Conservation (phyloP, 2,329 filamentous ascomycete genomes). For the Aspergillus persii region DNA sequence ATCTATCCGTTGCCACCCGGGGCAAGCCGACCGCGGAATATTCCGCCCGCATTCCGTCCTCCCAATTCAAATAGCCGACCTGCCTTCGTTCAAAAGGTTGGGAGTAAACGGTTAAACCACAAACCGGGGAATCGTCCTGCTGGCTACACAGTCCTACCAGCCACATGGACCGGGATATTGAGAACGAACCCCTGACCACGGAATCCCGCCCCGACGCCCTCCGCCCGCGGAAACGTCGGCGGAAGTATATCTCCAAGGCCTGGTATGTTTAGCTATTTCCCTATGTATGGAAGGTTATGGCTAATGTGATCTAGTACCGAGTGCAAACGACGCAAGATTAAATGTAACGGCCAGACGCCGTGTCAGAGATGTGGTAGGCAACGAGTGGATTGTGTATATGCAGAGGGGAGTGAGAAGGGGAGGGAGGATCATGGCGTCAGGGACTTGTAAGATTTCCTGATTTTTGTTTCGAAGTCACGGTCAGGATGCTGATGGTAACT, state of each 20-base stretch:
- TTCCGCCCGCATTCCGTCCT: too few relatives aligned
- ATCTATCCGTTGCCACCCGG: too few relatives aligned
- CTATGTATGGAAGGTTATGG: too few relatives aligned
- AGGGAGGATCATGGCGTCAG: slow-evolving; percentile 30
- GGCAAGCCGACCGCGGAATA: too few relatives aligned
- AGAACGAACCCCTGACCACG: background rate
- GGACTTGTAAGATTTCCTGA: background rate
- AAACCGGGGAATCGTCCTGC: too few relatives aligned
- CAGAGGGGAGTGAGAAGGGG: slow-evolving; percentile 71
- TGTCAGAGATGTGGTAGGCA: slow-evolving; percentile 58
- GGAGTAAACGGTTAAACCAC: too few relatives aligned
- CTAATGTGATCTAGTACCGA: slow-evolving; percentile 50
- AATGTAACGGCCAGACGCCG: slow-evolving; percentile 62
- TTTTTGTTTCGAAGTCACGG: background rate
- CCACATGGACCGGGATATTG: background rate
- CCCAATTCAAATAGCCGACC: too few relatives aligned
- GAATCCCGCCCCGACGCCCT: slow-evolving; percentile 14
- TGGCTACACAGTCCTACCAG: background rate
- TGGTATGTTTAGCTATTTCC: slow-evolving; percentile 44
- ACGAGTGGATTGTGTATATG: slow-evolving; percentile 36
- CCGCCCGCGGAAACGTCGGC: slow-evolving; percentile 56
- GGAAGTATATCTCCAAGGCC: slow-evolving; percentile 64
- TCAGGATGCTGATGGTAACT: background rate
- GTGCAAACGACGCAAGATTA: slow-evolving; percentile 65
- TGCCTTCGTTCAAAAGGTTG: too few relatives aligned